phyloP scores from a whole-genome alignment of 164 flowering plant species.

The Malania oleifera region DNA sequence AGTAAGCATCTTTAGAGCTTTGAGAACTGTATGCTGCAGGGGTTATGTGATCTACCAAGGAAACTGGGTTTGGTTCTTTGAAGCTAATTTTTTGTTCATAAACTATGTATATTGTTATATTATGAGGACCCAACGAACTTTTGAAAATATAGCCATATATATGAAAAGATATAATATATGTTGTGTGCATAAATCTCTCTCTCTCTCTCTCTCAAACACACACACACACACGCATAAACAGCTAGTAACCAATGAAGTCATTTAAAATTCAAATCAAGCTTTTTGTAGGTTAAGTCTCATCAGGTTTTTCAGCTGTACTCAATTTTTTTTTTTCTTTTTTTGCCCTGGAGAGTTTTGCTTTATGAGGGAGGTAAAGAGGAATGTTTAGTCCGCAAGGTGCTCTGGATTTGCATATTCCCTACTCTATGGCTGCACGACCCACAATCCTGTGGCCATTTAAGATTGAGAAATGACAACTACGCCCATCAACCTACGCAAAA shows the following conservation, averaged over 20 bases:
- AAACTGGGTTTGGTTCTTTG: constrained; percentile 12
- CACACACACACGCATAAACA: background rate
- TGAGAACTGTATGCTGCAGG: constrained; percentile 3
- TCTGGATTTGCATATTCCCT: background rate
- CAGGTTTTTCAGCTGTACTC: too few relatives aligned
- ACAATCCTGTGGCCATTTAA: too few relatives aligned
- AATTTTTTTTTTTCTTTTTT: too few relatives aligned
- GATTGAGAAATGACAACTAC: too few relatives aligned
- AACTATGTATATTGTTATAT: constrained; percentile 19
- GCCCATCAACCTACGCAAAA: too few relatives aligned
- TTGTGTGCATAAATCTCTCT: constrained; percentile 5
- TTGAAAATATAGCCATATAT: constrained; percentile 16
- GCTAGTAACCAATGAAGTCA: too few relatives aligned
- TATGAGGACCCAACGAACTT: constrained; percentile 17
- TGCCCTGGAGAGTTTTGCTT: too few relatives aligned
- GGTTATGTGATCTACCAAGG: constrained; percentile 8
- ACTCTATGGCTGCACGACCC: background rate
- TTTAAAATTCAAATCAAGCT: too few relatives aligned
- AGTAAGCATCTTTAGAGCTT: constrained; percentile 11
- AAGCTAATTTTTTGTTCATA: constrained; percentile 19
- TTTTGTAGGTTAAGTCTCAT: too few relatives aligned
- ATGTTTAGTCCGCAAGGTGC: too few relatives aligned
- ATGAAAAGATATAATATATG: constrained; percentile 11
- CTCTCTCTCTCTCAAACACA: background rate
- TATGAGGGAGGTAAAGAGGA: too few relatives aligned